Base-by-base conservation (phyloP, 768 basidiomycete species). In the Holtermannia corniformis region DNA sequence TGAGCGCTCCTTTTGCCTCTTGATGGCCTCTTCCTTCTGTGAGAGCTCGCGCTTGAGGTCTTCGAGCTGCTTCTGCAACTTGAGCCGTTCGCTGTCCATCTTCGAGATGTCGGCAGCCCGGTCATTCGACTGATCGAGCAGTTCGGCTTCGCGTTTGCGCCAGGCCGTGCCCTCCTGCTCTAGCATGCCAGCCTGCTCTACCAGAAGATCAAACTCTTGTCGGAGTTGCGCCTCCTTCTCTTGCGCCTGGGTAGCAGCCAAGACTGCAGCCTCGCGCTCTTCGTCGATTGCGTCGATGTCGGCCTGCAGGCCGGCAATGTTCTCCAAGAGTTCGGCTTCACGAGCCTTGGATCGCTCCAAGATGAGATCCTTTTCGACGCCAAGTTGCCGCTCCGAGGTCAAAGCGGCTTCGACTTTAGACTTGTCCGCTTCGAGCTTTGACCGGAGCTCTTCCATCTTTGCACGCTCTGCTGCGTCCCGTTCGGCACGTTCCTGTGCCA, bases 261-360 rank as follows among this genome's bases (percentile, higher is more conserved):
- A 78, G 64, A 90, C 76, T 0, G 86, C 84, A 5, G 85, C 80
- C 52, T 87, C 87, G 7, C 93, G 78, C 63, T 96, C 89, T 3
- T 83, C 84, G 61, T 92, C 88, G 12, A 93, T 76, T 2, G 81
- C 78, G 52, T 91, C 87, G 43, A 93, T 77, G 62, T 96, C 92
- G 2, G 77, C 76, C 61, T 95, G 88, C 20, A 95, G 72, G 1
- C 83, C 81, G 1, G 76, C 74, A 13, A 92, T 79, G 62, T 92
- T 90, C 50, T 95, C 90, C 67, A 89, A 84, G 2, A 96, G 77
- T 54, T 88, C 83, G 25, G 77, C 77, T 69, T 93, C 89, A n/a
- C 83, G 81, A 58, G 81, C 81, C 74, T 90, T 91, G 71, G 83
- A 85, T 44, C 90, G 78, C 53, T 87, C 83, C 1, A 97, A 77